Conservation (phyloP, 129 eudicot genomes). For the Flaveria bidentis region DNA sequence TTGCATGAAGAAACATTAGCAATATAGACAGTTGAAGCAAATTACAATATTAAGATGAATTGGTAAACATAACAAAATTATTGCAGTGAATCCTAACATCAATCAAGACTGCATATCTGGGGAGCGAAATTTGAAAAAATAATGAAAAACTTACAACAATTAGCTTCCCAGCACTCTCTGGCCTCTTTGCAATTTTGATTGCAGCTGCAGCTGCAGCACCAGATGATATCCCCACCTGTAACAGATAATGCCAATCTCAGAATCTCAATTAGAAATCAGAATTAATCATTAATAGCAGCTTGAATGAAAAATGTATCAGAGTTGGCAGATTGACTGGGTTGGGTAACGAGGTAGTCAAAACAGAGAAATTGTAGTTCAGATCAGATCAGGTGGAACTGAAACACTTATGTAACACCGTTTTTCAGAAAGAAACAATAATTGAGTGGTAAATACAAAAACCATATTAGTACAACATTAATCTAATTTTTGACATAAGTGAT, state of each 20-base stretch:
- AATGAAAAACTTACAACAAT: conserved; percentile 64
- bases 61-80: too few relatives aligned
- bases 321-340: neutral
- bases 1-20: too few relatives aligned
- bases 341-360: neutral
- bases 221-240: conserved; percentile 89
- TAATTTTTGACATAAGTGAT: neutral
- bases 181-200: conserved; percentile 69
- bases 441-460: neutral
- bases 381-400: neutral
- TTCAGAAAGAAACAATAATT: neutral
- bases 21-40: too few relatives aligned
- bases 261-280: conserved; percentile 9
- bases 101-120: too few relatives aligned
- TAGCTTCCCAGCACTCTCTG: conserved; percentile 88
- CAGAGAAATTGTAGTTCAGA: neutral
- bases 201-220: conserved; percentile 99
- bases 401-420: neutral
- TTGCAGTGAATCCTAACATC: too few relatives aligned
- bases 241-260: conserved; percentile 9
- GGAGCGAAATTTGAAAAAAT: neutral
- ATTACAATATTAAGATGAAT: too few relatives aligned
- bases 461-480: neutral
- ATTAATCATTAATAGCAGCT: neutral
- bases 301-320: neutral